Evolutionary conservation across 2,329 filamentous ascomycete species (phyloP), one percentile per base, ranked within the genome.

Genomic region (Ambrosiella cleistominuta): DNA sequence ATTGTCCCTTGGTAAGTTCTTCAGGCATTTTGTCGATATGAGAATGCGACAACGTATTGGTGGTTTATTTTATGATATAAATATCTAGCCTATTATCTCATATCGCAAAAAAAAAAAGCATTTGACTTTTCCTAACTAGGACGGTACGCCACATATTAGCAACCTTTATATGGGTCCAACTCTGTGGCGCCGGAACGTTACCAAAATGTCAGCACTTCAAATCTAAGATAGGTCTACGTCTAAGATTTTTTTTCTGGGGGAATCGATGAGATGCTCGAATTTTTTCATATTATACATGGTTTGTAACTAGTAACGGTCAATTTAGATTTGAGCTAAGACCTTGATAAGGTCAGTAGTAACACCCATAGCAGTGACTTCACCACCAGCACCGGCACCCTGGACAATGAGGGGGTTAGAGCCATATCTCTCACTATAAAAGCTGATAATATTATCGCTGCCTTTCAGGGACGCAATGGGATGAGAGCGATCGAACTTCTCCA

Each of bases 381-480:
- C 90, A 65, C 93, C 93, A 35, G 93, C 93, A 61, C 90, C 93
- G 40, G 88, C 89, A 61, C 93, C 93, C 74, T 97, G 91, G 62
- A 98, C 81, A 67, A 96, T 95, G 62, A 98, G 75, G 49, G 93
- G 90, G 71, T 91, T 94, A 68, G 76, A 79, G 60, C 89, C 89
- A 68, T 98, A 98, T 66, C 93, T 80, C 76, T 94, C 86, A 5
- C 93, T 98, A 72, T 96, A 95, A 76, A 98, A 96, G 75, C 85
- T 95, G 68, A 98, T 95, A 69, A 98, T 95, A 75, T 98, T 98
- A 69, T 97, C 93, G 70, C 90, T 97, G 40, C 93, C 93, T 78
- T 95, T 95, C 60, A 98, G 77, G 53, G 86, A 85, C 12, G 93
- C 93, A 72, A 98, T 96, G 11, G 93, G 87, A 67, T 94, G 88